Base-by-base conservation (phyloP, 495 filamentous ascomycete species). In the Clohesyomyces aquaticus region DNA sequence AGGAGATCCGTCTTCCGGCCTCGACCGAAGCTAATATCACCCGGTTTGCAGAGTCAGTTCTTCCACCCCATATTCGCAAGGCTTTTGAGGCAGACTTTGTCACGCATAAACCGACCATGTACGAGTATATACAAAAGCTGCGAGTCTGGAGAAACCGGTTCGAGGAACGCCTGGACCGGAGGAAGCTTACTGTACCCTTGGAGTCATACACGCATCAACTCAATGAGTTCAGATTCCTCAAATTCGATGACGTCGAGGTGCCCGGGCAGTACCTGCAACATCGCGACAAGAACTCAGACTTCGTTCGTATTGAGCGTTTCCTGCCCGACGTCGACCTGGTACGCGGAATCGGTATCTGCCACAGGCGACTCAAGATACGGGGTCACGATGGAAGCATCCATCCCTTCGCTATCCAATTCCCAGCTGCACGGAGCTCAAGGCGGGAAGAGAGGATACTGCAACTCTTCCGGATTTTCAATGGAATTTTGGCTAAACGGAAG, bases 31-130 rank as follows among this genome's bases (percentile, higher is more conserved):
- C 88, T 4, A 98, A 99, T 71, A 98, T 99, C 61, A 93, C 88
- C 11, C 86, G 93, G 2, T 99, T 99, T 70, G 91, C 95, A 10
- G 93, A 99, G 77, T 96, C 93, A 0, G 95, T 98, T 45, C 81
- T 98, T 10, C 95, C 95, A 4, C 79, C 87, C 1, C 95, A 97
- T 74, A 96, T 98, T 62, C 86, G 93, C 51, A 89, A 88, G 69
- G 88, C 91, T 1, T 99, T 99, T 73, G 95, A 99, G 73, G 89
- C 86, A 6, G 95, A 99, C 76, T 98, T 99, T 73, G 93, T 98
- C 19, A 77, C 82, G 27, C 90, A 89, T 67, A 96, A 96, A 77
- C 94, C 94, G 14, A 96, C 91, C 14, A 94, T 97, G 89, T 87
- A 87, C 70, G 91, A 96, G 71, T 99, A 99, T 78, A 97, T 99